phyloP scores from a whole-genome alignment of 176 grass and related monocot genomes.

The Oryza rufipogon region DNA sequence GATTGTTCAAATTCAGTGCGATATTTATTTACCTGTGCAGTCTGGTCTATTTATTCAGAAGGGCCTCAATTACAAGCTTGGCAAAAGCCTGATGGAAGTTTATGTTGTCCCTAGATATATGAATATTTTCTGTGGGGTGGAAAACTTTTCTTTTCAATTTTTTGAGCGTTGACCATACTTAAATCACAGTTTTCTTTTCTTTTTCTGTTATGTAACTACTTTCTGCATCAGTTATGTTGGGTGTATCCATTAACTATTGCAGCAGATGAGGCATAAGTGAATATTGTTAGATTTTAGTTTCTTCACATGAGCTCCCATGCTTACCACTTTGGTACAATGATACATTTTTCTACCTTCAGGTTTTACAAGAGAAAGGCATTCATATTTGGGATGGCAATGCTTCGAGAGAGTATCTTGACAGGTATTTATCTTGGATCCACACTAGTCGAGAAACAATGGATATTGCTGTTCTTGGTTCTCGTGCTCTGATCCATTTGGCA shows the following conservation, averaged over 20 bases:
- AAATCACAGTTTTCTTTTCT: background rate
- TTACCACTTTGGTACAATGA: slow-evolving; percentile 10
- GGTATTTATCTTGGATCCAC: slow-evolving; percentile 46
- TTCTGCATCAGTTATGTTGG: background rate
- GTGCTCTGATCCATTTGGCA: slow-evolving; percentile 29
- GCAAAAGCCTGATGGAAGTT: background rate
- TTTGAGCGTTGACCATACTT: background rate
- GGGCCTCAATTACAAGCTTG: background rate
- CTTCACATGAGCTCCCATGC: background rate
- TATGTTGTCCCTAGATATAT: background rate
- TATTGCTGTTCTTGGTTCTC: slow-evolving; percentile 30
- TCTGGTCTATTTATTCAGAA: background rate
- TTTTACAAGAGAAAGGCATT: slow-evolving; percentile 78
- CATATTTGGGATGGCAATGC: slow-evolving; percentile 95
- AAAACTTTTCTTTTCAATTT: background rate
- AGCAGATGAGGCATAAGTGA: background rate
- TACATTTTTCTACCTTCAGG: slow-evolving; percentile 40
- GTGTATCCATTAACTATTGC: background rate
- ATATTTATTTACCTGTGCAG: background rate
- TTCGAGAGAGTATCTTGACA: slow-evolving; percentile 84
- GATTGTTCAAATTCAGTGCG: background rate
- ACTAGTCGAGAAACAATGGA: background rate
- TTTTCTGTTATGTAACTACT: background rate
- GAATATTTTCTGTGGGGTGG: background rate
- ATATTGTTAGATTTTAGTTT: slow-evolving; percentile 1